Evolutionary conservation across 768 basidiomycete species (phyloP), one percentile per base, ranked within the genome.

Genomic region (Mrakia gelida): DNA sequence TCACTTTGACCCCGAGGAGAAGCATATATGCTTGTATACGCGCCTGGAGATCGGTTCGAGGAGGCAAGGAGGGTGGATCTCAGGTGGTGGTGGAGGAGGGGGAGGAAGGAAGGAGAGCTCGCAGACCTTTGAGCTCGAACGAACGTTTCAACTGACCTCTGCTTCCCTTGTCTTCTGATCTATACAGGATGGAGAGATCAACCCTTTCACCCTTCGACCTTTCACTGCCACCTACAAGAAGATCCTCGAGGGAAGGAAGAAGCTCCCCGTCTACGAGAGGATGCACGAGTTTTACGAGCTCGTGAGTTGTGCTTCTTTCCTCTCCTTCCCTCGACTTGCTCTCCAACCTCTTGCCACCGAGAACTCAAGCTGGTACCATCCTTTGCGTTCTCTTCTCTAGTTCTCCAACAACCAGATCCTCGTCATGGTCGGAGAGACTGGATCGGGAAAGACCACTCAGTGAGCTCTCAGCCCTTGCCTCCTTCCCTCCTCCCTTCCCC

Each of bases 361-460:
- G 34, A 84, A 75, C 74, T 45, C 15, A 34, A 15, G 38, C n/a
- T 73, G 23, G 6, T 3, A 79, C 7, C 4, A 18, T 18, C 49
- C 16, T 52, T 2, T 18, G 15, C 45, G 11, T 16, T 45, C 1
- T 2, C 18, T 16, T 21, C 15, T 81, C 81, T 84, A 91, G 90
- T 93, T 92, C 85, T 88, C 82, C 76, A 85, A 89, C 81, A 89
- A 93, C 84, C 94, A 96, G 86, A 91, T 97, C 80, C 91, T 80
- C n/a, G 83, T 84, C 79, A 91, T 94, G 89, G 92, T 93, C 78
- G 92, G 95, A 81, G 95, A 97, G 86, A 97, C 95, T 0, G 95
- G 95, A 15, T 92, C 93, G 38, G 95, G 95, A 49, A 98, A 96
- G 87, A 97, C 94, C 0, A 96, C 95, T 32, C 95, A 98, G 92